Conservation (phyloP, 164 flowering plant genomes). For the Umbellularia californica region DNA sequence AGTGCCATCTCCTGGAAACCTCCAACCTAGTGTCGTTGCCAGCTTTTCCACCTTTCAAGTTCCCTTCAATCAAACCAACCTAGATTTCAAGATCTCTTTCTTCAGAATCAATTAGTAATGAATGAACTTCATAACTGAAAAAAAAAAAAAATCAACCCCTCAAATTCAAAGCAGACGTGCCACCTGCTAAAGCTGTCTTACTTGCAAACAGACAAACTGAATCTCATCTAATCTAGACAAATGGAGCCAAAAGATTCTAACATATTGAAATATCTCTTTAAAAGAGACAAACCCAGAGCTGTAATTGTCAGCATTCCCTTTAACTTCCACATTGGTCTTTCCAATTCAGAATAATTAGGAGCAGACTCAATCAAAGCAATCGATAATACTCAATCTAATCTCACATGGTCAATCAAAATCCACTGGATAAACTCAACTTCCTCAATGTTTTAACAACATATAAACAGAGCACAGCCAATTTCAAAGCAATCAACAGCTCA, state of each 20-base stretch:
- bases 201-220: background rate
- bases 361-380: background rate
- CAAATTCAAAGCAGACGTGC: background rate
- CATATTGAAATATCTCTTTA: background rate
- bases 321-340: background rate
- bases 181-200: background rate
- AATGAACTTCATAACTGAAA: background rate
- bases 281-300: background rate
- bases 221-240: too few species aligned
- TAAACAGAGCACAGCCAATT: too few species aligned
- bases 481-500: too few species aligned
- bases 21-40: constrained; percentile 74
- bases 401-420: too few species aligned
- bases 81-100: background rate
- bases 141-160: background rate
- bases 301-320: background rate
- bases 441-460: too few species aligned
- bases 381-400: background rate
- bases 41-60: constrained; percentile 30
- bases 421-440: too few species aligned
- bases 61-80: background rate
- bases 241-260: too few species aligned
- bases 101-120: background rate
- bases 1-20: constrained; percentile 45
- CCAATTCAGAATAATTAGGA: too few species aligned